These are phyloP conservation scores for Colletotrichum tamarilloi DNA, from an alignment of 2,329 filamentous ascomycete genomes.

Conservation along the genomic window DNA sequence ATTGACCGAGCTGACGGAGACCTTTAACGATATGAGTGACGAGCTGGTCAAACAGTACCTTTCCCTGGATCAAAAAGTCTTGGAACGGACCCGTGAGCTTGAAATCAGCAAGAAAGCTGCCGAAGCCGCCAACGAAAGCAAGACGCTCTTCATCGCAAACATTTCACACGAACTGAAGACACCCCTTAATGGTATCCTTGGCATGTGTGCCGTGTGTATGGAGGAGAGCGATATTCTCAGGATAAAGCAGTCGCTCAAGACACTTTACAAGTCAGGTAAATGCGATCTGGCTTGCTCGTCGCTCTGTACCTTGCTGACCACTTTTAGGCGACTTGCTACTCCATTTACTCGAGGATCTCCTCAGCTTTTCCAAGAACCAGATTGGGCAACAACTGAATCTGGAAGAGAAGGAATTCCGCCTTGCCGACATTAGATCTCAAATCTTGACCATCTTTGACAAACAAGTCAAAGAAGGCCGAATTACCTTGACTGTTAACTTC, in stretches of 20 bases:
- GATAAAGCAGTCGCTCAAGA: slow-evolving; percentile 85
- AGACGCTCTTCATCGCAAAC: slow-evolving; percentile 97
- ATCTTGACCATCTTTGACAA: slow-evolving; percentile 89
- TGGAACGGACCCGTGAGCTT: slow-evolving; percentile 83
- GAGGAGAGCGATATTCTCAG: slow-evolving; percentile 83
- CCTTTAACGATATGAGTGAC: slow-evolving; percentile 95
- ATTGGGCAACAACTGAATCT: slow-evolving; percentile 85
- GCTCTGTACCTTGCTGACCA: slow-evolving; percentile 13
- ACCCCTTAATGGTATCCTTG: slow-evolving; percentile 93
- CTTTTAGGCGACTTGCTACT: slow-evolving; percentile 75
- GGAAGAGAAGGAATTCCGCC: slow-evolving; percentile 85
- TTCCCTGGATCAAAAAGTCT: slow-evolving; percentile 85
- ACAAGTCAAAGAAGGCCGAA: slow-evolving; percentile 83
- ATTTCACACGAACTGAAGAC: slow-evolving; percentile 91
- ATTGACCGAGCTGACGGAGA: slow-evolving; percentile 82
- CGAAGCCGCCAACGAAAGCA: slow-evolving; percentile 95
- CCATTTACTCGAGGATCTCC: slow-evolving; percentile 86
- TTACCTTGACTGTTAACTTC: slow-evolving; percentile 79
- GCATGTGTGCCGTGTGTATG: slow-evolving; percentile 94
- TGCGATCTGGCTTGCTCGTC: not conserved
- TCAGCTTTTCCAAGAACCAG: slow-evolving; percentile 96
- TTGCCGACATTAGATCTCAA: slow-evolving; percentile 87
- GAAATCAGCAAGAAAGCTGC: slow-evolving; percentile 92
- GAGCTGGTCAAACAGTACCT: slow-evolving; percentile 89
- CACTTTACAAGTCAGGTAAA: slow-evolving; percentile 83